Evolutionary conservation across 2,329 filamentous ascomycete genomes (phyloP).

Genomic region (Fusarium torreyae): DNA sequence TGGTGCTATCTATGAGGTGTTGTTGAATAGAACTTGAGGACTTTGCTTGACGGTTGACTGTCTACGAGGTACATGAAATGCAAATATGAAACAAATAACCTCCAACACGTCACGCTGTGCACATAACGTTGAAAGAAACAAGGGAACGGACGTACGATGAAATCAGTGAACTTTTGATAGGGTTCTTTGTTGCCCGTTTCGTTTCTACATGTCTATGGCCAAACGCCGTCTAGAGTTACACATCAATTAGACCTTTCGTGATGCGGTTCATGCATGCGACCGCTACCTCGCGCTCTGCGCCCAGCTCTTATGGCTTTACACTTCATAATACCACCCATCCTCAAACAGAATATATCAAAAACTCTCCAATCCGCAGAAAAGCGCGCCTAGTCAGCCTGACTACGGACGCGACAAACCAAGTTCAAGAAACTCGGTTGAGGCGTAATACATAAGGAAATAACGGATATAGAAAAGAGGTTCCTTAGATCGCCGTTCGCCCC

Average conservation of each 20-base stretch:
- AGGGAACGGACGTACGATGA: not conserved
- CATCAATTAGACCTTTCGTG: conserved; percentile 59
- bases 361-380: conserved; percentile 53
- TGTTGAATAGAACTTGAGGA: conserved; percentile 41
- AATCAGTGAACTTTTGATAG: conserved; percentile 32
- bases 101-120: conserved; percentile 25
- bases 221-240: conserved; percentile 61
- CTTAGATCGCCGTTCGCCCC: conserved; percentile 54
- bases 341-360: conserved; percentile 52
- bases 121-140: not conserved
- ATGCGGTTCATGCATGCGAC: conserved; percentile 55
- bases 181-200: conserved; percentile 51
- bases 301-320: conserved; percentile 58
- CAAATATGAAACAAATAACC: conserved; percentile 38
- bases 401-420: conserved; percentile 47
- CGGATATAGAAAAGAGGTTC: conserved; percentile 46
- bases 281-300: conserved; percentile 56
- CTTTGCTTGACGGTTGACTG: conserved; percentile 45
- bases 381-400: conserved; percentile 45
- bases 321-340: conserved; percentile 48
- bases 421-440: conserved; percentile 39
- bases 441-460: conserved; percentile 42
- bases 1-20: conserved; percentile 36
- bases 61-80: conserved; percentile 39
- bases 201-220: conserved; percentile 59